phyloP scores from a whole-genome alignment of 2,329 filamentous ascomycete species.

The Tolypocladium inflatum region DNA sequence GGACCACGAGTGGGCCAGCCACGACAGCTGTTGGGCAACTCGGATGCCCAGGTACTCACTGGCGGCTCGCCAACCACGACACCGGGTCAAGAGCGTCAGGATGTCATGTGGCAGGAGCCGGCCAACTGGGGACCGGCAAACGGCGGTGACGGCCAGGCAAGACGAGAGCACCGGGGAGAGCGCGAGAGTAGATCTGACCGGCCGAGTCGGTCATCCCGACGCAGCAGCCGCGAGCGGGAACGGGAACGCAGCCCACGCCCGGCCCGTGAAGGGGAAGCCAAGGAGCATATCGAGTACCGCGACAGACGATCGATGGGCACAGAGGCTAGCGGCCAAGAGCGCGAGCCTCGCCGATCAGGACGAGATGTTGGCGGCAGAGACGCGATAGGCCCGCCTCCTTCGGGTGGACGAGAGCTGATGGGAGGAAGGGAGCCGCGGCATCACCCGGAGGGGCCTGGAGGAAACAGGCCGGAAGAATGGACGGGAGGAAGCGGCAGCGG shows the following conservation, averaged over 20 bases:
- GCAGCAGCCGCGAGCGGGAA: slow-evolving; percentile 40
- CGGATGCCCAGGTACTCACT: slow-evolving; percentile 46
- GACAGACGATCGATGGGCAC: slow-evolving; percentile 29
- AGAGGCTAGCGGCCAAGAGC: slow-evolving; percentile 19
- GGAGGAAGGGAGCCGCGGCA: slow-evolving; percentile 23
- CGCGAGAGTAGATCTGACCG: slow-evolving; percentile 31
- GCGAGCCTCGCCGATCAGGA: slow-evolving; percentile 21
- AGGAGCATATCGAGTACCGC: slow-evolving; percentile 34
- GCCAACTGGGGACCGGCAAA: slow-evolving; percentile 19
- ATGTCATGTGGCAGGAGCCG: slow-evolving; percentile 29
- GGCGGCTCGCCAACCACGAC: slow-evolving; percentile 42
- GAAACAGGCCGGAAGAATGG: slow-evolving; percentile 7
- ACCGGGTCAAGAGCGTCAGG: slow-evolving; percentile 37
- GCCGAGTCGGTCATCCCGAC: slow-evolving; percentile 31
- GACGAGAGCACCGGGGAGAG: slow-evolving; percentile 31
- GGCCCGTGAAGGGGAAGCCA: slow-evolving; percentile 33
- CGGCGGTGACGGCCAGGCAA: slow-evolving; percentile 18
- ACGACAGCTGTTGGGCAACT: slow-evolving; percentile 36
- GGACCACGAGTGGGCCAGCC: slow-evolving; percentile 24
- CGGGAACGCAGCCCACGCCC: slow-evolving; percentile 32
- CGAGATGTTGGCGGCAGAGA: slow-evolving; percentile 16
- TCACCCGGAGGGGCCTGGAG: slow-evolving; percentile 13
- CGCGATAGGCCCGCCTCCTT: slow-evolving; percentile 18
- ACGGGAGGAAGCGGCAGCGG: slow-evolving; percentile 9
- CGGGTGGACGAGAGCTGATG: slow-evolving; percentile 19